Base-by-base conservation (phyloP, 1,139 yeast genomes). In the Arxiozyma heterogenica region DNA sequence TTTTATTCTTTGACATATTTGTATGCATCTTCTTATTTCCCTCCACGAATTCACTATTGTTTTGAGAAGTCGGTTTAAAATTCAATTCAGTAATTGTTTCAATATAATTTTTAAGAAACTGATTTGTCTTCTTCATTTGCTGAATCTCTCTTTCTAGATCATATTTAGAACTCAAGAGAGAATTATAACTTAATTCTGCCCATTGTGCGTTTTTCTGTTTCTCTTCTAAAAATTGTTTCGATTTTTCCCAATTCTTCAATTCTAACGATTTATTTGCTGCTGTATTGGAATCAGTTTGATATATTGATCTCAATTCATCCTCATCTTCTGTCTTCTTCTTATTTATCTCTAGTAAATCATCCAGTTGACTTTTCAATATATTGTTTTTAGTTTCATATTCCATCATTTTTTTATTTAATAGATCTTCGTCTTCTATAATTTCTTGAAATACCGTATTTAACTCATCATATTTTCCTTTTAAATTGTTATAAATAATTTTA, bases 201-300 rank as follows among this genome's bases (percentile, higher is more conserved):
- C 53, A 55, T 41, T 60, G 53, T 20, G 61, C 56, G 9, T 57
- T 61, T 2, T 47, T 38, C 18, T 47, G 45, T 20, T 52, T 57
- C 46, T 44, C 55, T 44, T 51, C 51, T 27, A 49, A 23, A 17
- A 34, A 0, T 82, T 82, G 38, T 72, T 67, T 4, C 77, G 60
- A 57, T 6, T 58, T 58, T 21, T 69, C 67, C 7, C 82, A 61
- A 38, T 61, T 59, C 0, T 60, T 65, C 46, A 72, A 69, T 12
- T 60, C 59, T 0, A 66, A 63, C 0, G 85, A 75, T 41, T 73
- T 62, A 49, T 77, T 80, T 0, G 83, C 85, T 0, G 89, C 89
- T 21, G 68, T 70, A 0, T 81, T 70, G 0, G 88, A 82, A 38
- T 71, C 70, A 7, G 64, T 61, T 65, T 83, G 90, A 62, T 84